phyloP scores from a whole-genome alignment of 106 monocot genomes.

The Xerophyta viscosa region DNA sequence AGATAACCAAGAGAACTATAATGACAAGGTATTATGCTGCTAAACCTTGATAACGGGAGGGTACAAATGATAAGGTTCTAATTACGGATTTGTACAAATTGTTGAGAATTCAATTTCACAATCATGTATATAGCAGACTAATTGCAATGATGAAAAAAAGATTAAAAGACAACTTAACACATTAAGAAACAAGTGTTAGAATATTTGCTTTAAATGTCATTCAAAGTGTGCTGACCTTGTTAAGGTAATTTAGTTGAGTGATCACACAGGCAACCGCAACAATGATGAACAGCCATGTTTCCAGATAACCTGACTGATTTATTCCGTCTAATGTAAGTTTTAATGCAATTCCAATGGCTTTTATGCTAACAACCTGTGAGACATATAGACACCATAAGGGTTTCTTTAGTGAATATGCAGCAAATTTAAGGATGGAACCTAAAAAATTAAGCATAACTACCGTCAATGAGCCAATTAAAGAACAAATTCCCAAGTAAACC shows the following conservation, averaged over 20 bases:
- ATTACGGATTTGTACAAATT: too few relatives aligned
- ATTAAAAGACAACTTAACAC: too few relatives aligned
- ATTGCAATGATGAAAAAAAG: too few relatives aligned
- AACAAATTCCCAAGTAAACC: constrained; percentile 21
- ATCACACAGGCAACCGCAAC: constrained; percentile 44
- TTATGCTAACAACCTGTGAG: constrained; percentile 72
- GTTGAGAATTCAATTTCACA: too few relatives aligned
- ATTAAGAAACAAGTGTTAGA: too few relatives aligned
- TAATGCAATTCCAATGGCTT: constrained; percentile 75
- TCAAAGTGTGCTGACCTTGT: constrained; percentile 75
- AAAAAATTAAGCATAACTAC: neutral
- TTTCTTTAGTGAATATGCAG: neutral
- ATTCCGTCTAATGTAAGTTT: constrained; percentile 69
- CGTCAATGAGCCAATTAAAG: constrained; percentile 2
- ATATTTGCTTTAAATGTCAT: too few relatives aligned
- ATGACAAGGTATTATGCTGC: too few relatives aligned
- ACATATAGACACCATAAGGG: neutral
- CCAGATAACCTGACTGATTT: constrained; percentile 48
- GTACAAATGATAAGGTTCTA: too few relatives aligned
- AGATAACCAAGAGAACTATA: too few relatives aligned
- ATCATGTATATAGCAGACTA: too few relatives aligned
- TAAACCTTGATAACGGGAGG: too few relatives aligned
- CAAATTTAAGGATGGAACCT: too few relatives aligned
- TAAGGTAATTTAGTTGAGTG: constrained; percentile 69
- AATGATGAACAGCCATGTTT: constrained; percentile 66